Conservation (phyloP, 1,139 yeast genomes). For the Sugiyamaella sp. region DNA sequence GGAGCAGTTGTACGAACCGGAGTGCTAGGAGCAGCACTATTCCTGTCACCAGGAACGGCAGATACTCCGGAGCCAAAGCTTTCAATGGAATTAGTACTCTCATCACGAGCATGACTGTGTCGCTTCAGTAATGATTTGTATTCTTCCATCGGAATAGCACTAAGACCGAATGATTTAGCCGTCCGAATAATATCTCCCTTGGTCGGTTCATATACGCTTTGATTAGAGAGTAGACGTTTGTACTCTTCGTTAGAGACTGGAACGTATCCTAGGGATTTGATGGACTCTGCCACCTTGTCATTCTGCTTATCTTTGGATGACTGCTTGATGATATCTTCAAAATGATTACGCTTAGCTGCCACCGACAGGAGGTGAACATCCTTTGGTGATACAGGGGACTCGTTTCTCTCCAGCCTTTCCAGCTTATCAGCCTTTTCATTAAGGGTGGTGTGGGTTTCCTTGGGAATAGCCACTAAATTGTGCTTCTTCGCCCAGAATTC, state of each 20-base stretch:
- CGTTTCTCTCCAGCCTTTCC: conserved; percentile 23
- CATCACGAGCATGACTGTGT: conserved; percentile 17
- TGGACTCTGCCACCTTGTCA: conserved; percentile 40
- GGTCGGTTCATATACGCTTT: conserved; percentile 43
- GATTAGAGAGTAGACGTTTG: conserved; percentile 41
- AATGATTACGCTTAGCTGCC: conserved; percentile 42
- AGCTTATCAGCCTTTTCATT: conserved; percentile 27
- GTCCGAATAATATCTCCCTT: conserved; percentile 43
- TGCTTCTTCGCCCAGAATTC: conserved; percentile 53
- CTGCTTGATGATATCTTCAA: conserved; percentile 41
- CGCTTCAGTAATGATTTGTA: conserved; percentile 37
- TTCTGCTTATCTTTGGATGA: conserved; percentile 30
- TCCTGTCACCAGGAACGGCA: conserved; percentile 13
- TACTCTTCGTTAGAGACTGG: conserved; percentile 45
- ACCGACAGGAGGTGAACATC: conserved; percentile 37
- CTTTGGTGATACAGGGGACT: conserved; percentile 24
- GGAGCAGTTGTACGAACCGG: conserved; percentile 16
- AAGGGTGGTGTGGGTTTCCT: conserved; percentile 47
- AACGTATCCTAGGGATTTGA: conserved; percentile 42
- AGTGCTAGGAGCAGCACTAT: conserved; percentile 16
- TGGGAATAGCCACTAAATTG: conserved; percentile 52
- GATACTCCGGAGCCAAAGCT: conserved; percentile 10
- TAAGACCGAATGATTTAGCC: conserved; percentile 47
- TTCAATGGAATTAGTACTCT: conserved; percentile 12
- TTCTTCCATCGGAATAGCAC: conserved; percentile 45